phyloP scores from a whole-genome alignment of 768 basidiomycete genomes.

The Lactifluus volemus region DNA sequence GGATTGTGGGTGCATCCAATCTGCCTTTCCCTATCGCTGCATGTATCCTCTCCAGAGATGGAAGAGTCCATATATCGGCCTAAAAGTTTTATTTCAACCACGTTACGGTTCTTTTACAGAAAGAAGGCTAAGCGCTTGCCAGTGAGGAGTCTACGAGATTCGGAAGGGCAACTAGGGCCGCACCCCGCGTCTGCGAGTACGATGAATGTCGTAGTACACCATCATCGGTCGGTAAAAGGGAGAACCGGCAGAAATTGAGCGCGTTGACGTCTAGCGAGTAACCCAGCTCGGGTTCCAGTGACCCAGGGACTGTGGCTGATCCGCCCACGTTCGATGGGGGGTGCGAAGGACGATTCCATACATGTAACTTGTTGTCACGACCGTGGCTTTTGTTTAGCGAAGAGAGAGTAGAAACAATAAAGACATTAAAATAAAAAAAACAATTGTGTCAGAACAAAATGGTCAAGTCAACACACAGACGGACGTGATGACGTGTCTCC shows the following conservation, averaged over 20 bases:
- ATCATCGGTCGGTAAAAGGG: constrained; percentile 36
- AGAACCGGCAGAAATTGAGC: constrained; percentile 89
- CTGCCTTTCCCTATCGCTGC: constrained; percentile 70
- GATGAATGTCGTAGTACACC: constrained; percentile 11
- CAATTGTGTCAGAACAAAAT: background rate
- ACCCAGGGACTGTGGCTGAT: constrained; percentile 44
- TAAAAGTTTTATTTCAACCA: constrained; percentile 24
- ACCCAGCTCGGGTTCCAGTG: constrained; percentile 41
- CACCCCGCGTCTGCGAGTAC: background rate
- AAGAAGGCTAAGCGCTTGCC: constrained; percentile 32
- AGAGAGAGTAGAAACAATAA: background rate
- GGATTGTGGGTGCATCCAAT: constrained; percentile 22
- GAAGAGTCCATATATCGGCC: constrained; percentile 86
- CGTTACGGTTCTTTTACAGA: background rate
- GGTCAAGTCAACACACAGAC: constrained; percentile 25
- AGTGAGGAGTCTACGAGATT: constrained; percentile 84
- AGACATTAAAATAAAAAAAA: background rate
- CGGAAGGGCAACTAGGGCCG: constrained; percentile 67
- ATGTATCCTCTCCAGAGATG: constrained; percentile 59
- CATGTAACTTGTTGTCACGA: constrained; percentile 77
- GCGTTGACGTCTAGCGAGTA: constrained; percentile 87
- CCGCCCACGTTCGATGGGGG: constrained; percentile 35
- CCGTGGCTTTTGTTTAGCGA: constrained; percentile 50
- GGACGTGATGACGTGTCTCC: constrained; percentile 63
- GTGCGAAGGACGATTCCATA: constrained; percentile 53